Percentiles rank a stretch among this genome's conserved stretches.
Conservation (phyloP, 129 eudicot species). For the Flaveria brownii region DNA sequence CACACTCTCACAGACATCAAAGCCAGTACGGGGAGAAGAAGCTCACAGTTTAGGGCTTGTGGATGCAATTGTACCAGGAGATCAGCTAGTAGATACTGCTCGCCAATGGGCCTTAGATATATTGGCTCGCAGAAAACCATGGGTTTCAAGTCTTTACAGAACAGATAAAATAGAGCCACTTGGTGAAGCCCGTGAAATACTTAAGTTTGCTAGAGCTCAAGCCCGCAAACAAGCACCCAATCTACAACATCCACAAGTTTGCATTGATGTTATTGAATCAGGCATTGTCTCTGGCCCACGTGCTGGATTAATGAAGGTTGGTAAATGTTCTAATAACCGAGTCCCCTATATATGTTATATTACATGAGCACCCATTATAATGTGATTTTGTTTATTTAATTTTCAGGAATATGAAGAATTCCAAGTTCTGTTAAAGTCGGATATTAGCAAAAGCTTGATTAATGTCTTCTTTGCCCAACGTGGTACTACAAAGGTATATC, state of each 20-base stretch:
- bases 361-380: neutral
- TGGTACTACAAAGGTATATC: conserved; percentile 72
- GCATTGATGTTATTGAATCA: conserved; percentile 88
- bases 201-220: conserved; percentile 90
- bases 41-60: conserved; percentile 86
- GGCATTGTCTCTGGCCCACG: conserved; percentile 90
- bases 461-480: conserved; percentile 89
- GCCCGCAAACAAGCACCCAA: conserved; percentile 86
- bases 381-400: conserved; percentile 16
- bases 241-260: conserved; percentile 82
- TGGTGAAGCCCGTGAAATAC: conserved; percentile 92
- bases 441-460: conserved; percentile 80
- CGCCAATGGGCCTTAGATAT: conserved; percentile 88
- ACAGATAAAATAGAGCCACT: conserved; percentile 89
- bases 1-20: conserved; percentile 60
- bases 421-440: conserved; percentile 58
- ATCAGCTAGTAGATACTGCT: conserved; percentile 63
- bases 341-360: conserved; percentile 6
- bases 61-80: conserved; percentile 70
- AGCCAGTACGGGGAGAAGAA: conserved; percentile 77
- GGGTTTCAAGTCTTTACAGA: conserved; percentile 74
- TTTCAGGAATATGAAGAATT: conserved; percentile 53
- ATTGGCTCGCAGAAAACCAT: conserved; percentile 71
- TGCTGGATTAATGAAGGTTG: conserved; percentile 89
- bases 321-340: conserved; percentile 16